These are phyloP conservation scores for Clathrus columnatus DNA, from an alignment of 768 basidiomycete species.

Conservation along the genomic window DNA sequence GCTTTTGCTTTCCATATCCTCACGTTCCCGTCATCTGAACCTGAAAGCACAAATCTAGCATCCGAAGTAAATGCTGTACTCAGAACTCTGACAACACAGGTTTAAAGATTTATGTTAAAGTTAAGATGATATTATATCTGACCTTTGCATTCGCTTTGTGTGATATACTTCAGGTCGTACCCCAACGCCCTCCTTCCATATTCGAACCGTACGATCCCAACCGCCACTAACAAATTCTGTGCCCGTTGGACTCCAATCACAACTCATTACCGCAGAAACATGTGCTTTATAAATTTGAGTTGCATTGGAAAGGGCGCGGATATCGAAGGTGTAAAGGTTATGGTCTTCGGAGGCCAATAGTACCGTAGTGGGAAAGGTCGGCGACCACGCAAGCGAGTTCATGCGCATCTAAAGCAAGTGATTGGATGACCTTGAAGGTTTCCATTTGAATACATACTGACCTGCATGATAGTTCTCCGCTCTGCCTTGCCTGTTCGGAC, in stretches of 20 bases:
- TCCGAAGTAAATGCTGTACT: slow-evolving; percentile 85
- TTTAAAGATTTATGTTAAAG: background rate
- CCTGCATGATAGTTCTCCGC: slow-evolving; percentile 83
- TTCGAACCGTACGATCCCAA: slow-evolving; percentile 89
- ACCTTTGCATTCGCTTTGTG: slow-evolving; percentile 99
- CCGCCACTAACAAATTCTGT: slow-evolving; percentile 92
- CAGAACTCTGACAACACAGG: slow-evolving; percentile 52
- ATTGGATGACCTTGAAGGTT: background rate
- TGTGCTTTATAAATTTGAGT: slow-evolving; percentile 96
- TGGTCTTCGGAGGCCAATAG: slow-evolving; percentile 98
- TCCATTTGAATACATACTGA: slow-evolving; percentile 23
- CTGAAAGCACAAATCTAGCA: slow-evolving; percentile 81
- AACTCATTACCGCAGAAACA: slow-evolving; percentile 92
- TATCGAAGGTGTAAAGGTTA: slow-evolving; percentile 96
- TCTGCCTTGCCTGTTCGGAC: slow-evolving; percentile 96
- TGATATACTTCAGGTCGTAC: slow-evolving; percentile 86
- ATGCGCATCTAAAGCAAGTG: slow-evolving; percentile 56
- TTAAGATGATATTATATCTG: slow-evolving; percentile 11
- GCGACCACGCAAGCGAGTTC: slow-evolving; percentile 91
- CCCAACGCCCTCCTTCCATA: slow-evolving; percentile 87
- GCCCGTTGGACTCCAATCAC: slow-evolving; percentile 97
- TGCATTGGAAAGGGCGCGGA: slow-evolving; percentile 71
- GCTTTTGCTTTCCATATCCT: slow-evolving; percentile 93
- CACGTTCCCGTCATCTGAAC: slow-evolving; percentile 93
- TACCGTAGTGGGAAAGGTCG: slow-evolving; percentile 85